Evolutionary conservation across 495 filamentous ascomycete species (phyloP), one percentile per base, ranked within the genome.

Genomic region (Lasiosphaeria miniovina): DNA sequence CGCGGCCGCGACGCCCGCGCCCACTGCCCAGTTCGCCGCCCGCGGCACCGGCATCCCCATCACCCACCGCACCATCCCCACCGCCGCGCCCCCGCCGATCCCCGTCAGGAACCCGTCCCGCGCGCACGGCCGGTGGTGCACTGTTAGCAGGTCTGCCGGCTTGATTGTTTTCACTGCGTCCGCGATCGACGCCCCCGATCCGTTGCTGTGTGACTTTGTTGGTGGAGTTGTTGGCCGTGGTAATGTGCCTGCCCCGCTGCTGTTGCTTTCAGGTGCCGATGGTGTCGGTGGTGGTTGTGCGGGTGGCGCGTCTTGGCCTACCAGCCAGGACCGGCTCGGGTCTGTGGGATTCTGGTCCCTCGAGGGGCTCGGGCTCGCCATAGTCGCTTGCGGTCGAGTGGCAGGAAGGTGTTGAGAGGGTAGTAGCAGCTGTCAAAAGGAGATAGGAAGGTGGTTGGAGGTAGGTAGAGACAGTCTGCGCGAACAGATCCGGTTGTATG

Each of bases 1-100:
- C 3, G 88, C 86, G 11, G 75, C 79, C 48, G 86, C 64, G 10
- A 82, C 77, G 64, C 92, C 94, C 10, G 82, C 74, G n/a, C 86
- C 88, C 11, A 91, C 89, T 1, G 91, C 91, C 89, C 90, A 96
- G 68, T 93, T 93, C 35, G 84, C 87, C 5, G 89, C 87, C 65
- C 71, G 80, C 1, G 75, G 75, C 54, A 86, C 67, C 7, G 77
- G 65, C 10, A 75, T 53, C 9, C 91, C 87, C 52, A 90, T 73
- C 11, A 97, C 70, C 69, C 82, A 88, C 46, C 88, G 81, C 45
- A 90, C 59, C 41, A 84, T 86, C 48, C 93, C 92, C 36, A 90
- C 68, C 24, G 77, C 88, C 60, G 91, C 87, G 9, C 90, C 93
- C 6, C 82, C 80, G 3, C 83, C 86, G 65, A 98, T 94, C 32